Evolutionary conservation across 352 stramenopile species (phyloP), one percentile per base, ranked within the genome.

Genomic region (Pythium coloratum): DNA sequence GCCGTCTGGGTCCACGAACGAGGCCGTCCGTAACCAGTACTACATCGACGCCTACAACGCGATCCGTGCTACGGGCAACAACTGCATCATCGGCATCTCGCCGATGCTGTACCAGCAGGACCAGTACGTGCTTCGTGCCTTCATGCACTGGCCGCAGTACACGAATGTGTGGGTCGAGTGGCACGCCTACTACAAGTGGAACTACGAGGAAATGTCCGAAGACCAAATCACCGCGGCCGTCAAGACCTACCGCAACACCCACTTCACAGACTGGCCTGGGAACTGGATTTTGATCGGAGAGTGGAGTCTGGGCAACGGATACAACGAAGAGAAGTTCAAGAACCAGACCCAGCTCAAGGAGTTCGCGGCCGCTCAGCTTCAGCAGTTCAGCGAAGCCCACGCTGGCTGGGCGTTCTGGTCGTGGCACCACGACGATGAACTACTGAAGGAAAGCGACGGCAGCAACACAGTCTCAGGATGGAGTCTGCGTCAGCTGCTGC

Each of bases 321-420:
- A 2, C 6, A 8, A n/a, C 40, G 40, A 49, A 8, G 40, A 20
- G 2, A 20, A 20, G 40, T 49, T 85, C 62, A 58, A 72, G 10
- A 73, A 79, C 36, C 34, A 46, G 9, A 58, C 55, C 18, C 54
- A 69, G 16, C 75, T 81, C 33, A 69, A 62, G 18, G 50, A 66
- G 28, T 77, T 86, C 30, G 75, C 68, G 0, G 14, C 51, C 2
- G 60, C 63, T 4, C 77, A 86, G 38, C 55, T 85, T 4, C 51
- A 73, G 10, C 64, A 72, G 30, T 76, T 40, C 51, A 18, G 24
- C 6, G 51, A 55, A 2, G 66, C 66, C 9, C 57, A 67, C 46
- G 18, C 62, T 10, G 77, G 78, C 18, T 87, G 76, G 75, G 55
- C 72, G 0, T 84, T 86, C 47, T 89, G 80, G 78, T 71, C 78